Percentiles rank a stretch among this genome's conserved stretches.
phyloP scores from a whole-genome alignment of 2,329 filamentous ascomycete species.

The Alternaria ethzedia region DNA sequence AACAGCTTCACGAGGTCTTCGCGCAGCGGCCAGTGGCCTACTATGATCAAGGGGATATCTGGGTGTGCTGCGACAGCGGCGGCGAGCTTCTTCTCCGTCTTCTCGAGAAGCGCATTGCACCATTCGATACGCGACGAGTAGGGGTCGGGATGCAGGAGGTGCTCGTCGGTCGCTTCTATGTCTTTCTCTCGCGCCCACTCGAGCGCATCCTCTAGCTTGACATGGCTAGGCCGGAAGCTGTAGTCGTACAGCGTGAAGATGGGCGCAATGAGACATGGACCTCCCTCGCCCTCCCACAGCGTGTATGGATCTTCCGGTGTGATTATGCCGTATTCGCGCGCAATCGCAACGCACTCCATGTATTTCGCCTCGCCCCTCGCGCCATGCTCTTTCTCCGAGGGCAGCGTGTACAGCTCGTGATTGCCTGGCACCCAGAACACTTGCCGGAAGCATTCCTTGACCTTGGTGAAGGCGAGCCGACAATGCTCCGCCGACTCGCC shows the following conservation, averaged over 20 bases:
- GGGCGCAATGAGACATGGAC: slow-evolving; percentile 59
- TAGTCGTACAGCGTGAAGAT: slow-evolving; percentile 68
- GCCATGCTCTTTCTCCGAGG: slow-evolving; percentile 44
- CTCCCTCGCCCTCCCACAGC: slow-evolving; percentile 60
- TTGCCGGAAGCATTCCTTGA: slow-evolving; percentile 51
- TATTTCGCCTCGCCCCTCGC: slow-evolving; percentile 62
- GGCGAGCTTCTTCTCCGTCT: slow-evolving; percentile 51
- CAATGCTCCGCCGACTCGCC: slow-evolving; percentile 46
- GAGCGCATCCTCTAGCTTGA: slow-evolving; percentile 56
- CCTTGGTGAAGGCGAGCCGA: slow-evolving; percentile 45
- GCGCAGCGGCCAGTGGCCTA: slow-evolving; percentile 56
- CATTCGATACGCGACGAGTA: slow-evolving; percentile 53
- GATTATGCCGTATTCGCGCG: slow-evolving; percentile 58
- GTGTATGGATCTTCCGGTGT: slow-evolving; percentile 64
- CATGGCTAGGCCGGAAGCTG: slow-evolving; percentile 60
- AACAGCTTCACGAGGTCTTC: slow-evolving; percentile 54
- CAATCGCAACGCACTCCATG: slow-evolving; percentile 60
- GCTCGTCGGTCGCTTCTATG: slow-evolving; percentile 56
- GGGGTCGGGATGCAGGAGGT: slow-evolving; percentile 54
- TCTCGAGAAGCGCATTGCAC: slow-evolving; percentile 52
- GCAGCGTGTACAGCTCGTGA: slow-evolving; percentile 64
- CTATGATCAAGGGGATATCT: slow-evolving; percentile 50
- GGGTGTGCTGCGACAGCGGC: slow-evolving; percentile 37
- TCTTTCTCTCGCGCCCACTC: slow-evolving; percentile 55
- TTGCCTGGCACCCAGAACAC: slow-evolving; percentile 66